These are phyloP conservation scores for Silybum marianum DNA, from an alignment of 129 eudicot species.

Conservation along the genomic window DNA sequence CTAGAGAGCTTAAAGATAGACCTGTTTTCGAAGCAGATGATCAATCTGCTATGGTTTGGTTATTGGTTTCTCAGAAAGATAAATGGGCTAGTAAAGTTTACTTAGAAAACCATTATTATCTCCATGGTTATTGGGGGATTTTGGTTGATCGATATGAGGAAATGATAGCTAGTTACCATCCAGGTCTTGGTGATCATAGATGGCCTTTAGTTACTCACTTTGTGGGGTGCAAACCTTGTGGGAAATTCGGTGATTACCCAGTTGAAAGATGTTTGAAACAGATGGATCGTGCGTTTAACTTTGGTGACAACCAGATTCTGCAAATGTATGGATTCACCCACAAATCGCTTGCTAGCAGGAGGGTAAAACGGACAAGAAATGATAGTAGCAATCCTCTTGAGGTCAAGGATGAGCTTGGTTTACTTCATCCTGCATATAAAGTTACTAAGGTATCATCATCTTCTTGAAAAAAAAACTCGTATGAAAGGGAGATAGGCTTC, in stretches of 20 bases:
- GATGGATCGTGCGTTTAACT: slow-evolving; percentile 87
- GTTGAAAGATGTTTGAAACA: slow-evolving; percentile 95
- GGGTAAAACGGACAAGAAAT: slow-evolving; percentile 61
- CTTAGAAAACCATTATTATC: slow-evolving; percentile 71
- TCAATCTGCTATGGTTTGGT: slow-evolving; percentile 93
- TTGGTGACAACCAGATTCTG: slow-evolving; percentile 87
- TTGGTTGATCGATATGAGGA: slow-evolving; percentile 87
- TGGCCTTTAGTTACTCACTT: slow-evolving; percentile 98
- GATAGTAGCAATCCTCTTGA: slow-evolving; percentile 80
- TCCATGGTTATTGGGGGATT: slow-evolving; percentile 96
- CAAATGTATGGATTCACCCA: slow-evolving; percentile 92
- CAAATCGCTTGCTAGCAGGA: slow-evolving; percentile 71
- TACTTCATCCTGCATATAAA: slow-evolving; percentile 80
- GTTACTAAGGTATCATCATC: slow-evolving; percentile 64
- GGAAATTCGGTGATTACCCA: slow-evolving; percentile 81
- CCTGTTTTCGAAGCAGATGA: slow-evolving; percentile 98
- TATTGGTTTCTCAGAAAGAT: slow-evolving; percentile 67
- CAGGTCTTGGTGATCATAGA: slow-evolving; percentile 88
- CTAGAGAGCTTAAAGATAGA: slow-evolving; percentile 70
- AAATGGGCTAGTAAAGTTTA: slow-evolving; percentile 82
- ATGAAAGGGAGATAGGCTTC: slow-evolving; percentile 12
- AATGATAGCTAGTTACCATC: slow-evolving; percentile 71
- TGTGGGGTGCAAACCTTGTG: slow-evolving; percentile 97
- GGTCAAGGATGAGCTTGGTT: slow-evolving; percentile 66
- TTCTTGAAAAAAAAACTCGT: slow-evolving; percentile 38